phyloP scores from a whole-genome alignment of 208 protist species.

The Lotmaria passim region DNA sequence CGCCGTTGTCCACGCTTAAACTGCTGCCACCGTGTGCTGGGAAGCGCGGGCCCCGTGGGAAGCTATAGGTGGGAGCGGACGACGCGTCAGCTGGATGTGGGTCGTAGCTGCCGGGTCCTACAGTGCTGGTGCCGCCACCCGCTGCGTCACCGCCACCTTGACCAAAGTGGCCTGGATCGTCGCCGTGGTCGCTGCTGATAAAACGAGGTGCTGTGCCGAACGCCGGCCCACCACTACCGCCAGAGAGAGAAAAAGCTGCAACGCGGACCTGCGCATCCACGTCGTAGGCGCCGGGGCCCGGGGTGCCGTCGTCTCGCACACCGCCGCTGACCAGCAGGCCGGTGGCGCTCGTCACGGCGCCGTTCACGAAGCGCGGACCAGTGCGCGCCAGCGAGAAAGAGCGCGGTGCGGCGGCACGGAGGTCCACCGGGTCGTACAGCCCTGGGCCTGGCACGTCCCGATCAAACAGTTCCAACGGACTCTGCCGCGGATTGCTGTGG shows the following conservation, averaged over 20 bases:
- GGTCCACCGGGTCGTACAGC: slow-evolving; percentile 45
- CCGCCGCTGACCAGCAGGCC: neutral
- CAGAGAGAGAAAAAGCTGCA: neutral
- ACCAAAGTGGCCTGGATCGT: neutral
- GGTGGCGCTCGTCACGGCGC: neutral
- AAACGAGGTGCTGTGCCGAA: slow-evolving; percentile 56
- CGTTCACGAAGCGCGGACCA: slow-evolving; percentile 23
- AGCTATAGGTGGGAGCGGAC: slow-evolving; percentile 8
- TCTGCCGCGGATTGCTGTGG: neutral
- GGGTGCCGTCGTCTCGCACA: slow-evolving; percentile 4
- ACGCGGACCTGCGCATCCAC: neutral
- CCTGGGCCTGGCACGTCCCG: slow-evolving; percentile 50
- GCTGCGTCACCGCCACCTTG: neutral
- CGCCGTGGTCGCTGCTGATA: slow-evolving; percentile 10
- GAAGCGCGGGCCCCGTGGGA: slow-evolving; percentile 23
- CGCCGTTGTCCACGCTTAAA: neutral
- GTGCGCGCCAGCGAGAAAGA: slow-evolving; percentile 28
- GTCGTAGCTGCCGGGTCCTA: slow-evolving; percentile 64
- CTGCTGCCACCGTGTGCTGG: neutral
- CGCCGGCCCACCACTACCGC: slow-evolving; percentile 2
- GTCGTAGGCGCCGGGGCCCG: slow-evolving; percentile 43
- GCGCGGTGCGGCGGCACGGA: slow-evolving; percentile 4
- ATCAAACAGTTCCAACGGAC: neutral
- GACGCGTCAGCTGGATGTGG: slow-evolving; percentile 10
- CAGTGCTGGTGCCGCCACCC: neutral